phyloP scores from a whole-genome alignment of 345 rosid species.

The Clarkia xantiana region DNA sequence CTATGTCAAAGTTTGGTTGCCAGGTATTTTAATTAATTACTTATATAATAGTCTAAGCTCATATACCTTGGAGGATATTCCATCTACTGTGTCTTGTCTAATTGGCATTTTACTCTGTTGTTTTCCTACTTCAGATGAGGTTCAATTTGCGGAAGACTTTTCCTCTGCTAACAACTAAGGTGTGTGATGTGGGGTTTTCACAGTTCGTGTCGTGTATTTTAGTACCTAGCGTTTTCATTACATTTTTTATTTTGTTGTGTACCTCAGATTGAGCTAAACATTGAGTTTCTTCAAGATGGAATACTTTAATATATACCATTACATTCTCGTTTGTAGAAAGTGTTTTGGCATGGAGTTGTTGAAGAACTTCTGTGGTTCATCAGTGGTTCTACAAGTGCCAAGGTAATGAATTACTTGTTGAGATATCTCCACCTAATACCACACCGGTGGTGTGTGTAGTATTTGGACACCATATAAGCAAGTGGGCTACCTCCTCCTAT shows the following conservation, averaged over 20 bases:
- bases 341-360: constrained; percentile 96
- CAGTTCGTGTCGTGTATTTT: not conserved
- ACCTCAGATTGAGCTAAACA: not conserved
- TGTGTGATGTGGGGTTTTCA: constrained; percentile 2
- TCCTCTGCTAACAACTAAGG: constrained; percentile 88
- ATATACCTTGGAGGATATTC: constrained; percentile 3
- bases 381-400: constrained; percentile 90
- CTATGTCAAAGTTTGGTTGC: constrained; percentile 74
- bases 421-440: no score
- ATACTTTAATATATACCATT: constrained; percentile 7
- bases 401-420: constrained; percentile 42
- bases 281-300: not conserved
- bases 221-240: not conserved
- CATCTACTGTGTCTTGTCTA: not conserved
- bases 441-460: no score
- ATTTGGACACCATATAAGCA: no score
- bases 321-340: constrained; percentile 44
- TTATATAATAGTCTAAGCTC: no score
- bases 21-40: constrained; percentile 33
- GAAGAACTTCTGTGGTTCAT: constrained; percentile 98
- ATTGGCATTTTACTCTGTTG: not conserved
- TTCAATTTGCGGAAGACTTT: constrained; percentile 73
- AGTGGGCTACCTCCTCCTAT: no score
- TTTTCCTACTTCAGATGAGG: constrained; percentile 37
- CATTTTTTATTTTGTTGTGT: not conserved